phyloP scores from a whole-genome alignment of 2,329 filamentous ascomycete species.

The Bipolaris bicolor region DNA sequence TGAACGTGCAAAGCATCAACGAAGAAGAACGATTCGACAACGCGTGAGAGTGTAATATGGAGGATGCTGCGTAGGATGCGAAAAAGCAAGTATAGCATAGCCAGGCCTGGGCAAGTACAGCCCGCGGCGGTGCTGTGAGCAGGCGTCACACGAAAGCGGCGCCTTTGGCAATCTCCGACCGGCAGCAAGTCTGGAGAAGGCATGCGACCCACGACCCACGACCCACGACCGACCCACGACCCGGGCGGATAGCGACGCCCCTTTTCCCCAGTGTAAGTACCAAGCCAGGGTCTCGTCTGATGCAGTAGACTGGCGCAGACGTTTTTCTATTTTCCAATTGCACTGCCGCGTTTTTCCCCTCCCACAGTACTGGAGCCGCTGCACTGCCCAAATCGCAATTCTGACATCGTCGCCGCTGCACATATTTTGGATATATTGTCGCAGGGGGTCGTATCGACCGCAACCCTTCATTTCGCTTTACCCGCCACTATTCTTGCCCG shows the following conservation, averaged over 20 bases:
- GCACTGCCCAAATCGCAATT: conserved; percentile 15
- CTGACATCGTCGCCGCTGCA: conserved; percentile 12
- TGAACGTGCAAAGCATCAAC: neutral
- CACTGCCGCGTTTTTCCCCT: conserved; percentile 7
- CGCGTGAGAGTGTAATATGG: neutral
- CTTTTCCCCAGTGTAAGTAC: conserved; percentile 24
- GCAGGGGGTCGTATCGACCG: conserved; percentile 21
- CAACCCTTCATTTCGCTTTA: conserved; percentile 40
- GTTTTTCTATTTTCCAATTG: conserved; percentile 25
- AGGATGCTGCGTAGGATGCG: conserved; percentile 3
- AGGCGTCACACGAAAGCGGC: conserved; percentile 30
- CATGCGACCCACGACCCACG: conserved; percentile 17
- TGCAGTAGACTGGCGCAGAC: conserved; percentile 19
- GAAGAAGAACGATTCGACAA: neutral
- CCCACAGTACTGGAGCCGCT: conserved; percentile 20
- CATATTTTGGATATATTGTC: conserved; percentile 17
- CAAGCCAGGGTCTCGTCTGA: conserved; percentile 18
- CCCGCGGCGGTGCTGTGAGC: conserved; percentile 22
- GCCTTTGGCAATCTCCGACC: conserved; percentile 31
- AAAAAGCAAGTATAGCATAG: conserved; percentile 1
- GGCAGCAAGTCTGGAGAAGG: conserved; percentile 20
- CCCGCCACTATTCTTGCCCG: conserved; percentile 33
- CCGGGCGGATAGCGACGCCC: conserved; percentile 25
- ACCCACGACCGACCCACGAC: conserved; percentile 8
- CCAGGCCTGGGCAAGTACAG: conserved; percentile 13